Conservation (phyloP, 2,329 filamentous ascomycete genomes). For the Taxawa tesnikishii region DNA sequence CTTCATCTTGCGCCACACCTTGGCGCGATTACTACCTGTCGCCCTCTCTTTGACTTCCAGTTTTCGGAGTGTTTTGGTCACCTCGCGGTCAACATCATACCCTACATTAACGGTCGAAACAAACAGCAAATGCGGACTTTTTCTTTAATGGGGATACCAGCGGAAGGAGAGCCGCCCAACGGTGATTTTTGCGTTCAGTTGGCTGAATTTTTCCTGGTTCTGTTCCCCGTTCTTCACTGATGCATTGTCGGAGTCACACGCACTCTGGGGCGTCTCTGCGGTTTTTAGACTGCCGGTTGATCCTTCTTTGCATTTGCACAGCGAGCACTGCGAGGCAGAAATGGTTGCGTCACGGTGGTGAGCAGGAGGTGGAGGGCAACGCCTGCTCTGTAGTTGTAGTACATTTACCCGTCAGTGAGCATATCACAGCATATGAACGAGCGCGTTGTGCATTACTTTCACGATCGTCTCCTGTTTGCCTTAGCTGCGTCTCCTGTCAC, state of each 20-base stretch:
- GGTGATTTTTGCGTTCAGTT: neutral
- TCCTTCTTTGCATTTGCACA: neutral
- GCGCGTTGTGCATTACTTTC: no score
- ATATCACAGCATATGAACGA: no score
- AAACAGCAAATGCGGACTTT: neutral
- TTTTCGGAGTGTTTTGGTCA: neutral
- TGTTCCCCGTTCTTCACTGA: neutral
- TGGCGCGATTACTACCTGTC: neutral
- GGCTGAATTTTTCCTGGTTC: neutral
- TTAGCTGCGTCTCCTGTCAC: no score
- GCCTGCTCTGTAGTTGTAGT: neutral
- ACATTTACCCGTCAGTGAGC: no score
- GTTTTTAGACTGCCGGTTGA: neutral
- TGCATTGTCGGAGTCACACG: neutral
- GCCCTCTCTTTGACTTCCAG: neutral
- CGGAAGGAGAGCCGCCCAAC: no score
- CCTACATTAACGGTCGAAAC: neutral
- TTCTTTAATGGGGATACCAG: no score
- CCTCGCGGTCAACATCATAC: neutral
- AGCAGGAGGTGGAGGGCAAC: neutral
- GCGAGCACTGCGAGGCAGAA: neutral
- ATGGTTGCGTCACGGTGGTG: no score
- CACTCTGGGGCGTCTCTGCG: neutral
- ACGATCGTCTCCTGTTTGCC: no score
- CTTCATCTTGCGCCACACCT: neutral